Evolutionary conservation across 2,329 filamentous ascomycete species (phyloP).

Genomic region (Epichloe hybrida): DNA sequence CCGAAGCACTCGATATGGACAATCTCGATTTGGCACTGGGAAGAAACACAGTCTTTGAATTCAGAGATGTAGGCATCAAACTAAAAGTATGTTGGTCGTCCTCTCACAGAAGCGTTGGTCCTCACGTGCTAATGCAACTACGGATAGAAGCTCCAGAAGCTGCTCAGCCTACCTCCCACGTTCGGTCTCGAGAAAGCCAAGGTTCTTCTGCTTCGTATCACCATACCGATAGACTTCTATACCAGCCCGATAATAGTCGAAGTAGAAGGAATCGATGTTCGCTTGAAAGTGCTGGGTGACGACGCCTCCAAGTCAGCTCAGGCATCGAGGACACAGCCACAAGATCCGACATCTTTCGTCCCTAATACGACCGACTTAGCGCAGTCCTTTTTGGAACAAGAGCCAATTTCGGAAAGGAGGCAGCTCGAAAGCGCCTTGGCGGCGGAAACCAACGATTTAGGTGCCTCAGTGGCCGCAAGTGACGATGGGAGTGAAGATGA

Average conservation of each 20-base stretch:
- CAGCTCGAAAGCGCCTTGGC: conserved; percentile 57
- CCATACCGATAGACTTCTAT: conserved; percentile 78
- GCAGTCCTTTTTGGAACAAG: conserved; percentile 63
- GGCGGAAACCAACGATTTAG: conserved; percentile 47
- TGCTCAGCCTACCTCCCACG: conserved; percentile 60
- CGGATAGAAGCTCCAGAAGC: conserved; percentile 58
- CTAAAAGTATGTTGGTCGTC: conserved; percentile 43
- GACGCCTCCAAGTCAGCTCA: conserved; percentile 28
- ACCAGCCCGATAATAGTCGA: conserved; percentile 72
- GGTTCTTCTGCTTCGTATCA: conserved; percentile 64
- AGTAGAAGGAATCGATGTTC: conserved; percentile 66
- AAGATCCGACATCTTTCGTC: conserved; percentile 26
- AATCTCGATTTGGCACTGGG: conserved; percentile 76
- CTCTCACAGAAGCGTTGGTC: conserved; percentile 7
- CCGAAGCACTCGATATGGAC: conserved; percentile 72
- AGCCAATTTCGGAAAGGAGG: conserved; percentile 50
- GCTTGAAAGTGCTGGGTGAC: conserved; percentile 37
- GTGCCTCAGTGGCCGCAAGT: conserved; percentile 45
- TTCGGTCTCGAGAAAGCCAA: conserved; percentile 62
- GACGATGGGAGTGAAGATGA: conserved; percentile 52
- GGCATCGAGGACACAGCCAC: conserved; percentile 15
- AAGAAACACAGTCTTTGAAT: conserved; percentile 68
- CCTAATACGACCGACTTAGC: conserved; percentile 62
- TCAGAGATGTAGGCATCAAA: conserved; percentile 73
- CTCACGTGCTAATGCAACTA: conserved; percentile 9